Percentiles rank a stretch among this genome's conserved stretches.
These are phyloP conservation scores for Talaromyces albobiverticillius DNA, from an alignment of 2,329 filamentous ascomycete species.

Conservation along the genomic window DNA sequence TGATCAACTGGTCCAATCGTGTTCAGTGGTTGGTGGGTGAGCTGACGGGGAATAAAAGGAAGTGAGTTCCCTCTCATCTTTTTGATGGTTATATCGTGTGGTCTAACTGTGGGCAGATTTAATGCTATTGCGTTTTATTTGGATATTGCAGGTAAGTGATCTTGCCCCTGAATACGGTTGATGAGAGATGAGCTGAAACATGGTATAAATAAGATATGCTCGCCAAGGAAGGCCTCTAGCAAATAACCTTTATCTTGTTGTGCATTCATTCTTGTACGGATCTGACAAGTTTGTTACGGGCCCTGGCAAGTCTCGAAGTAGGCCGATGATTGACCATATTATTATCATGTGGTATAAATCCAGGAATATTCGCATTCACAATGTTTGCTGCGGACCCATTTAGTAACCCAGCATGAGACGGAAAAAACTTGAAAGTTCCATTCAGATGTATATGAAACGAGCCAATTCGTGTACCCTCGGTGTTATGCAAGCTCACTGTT, in stretches of 20 bases:
- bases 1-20: conserved; percentile 66
- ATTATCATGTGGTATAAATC: not conserved
- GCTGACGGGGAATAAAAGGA: conserved; percentile 54
- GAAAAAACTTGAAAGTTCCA: too few species aligned
- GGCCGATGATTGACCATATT: too few species aligned
- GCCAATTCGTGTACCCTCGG: too few species aligned
- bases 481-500: too few species aligned
- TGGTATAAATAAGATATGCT: conserved; percentile 56
- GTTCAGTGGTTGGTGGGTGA: conserved; percentile 58
- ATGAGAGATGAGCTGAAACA: not conserved
- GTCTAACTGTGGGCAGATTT: conserved; percentile 44
- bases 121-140: conserved; percentile 64
- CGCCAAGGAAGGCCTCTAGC: conserved; percentile 58
- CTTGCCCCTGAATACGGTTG: not conserved
- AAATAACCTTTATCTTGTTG: conserved; percentile 20
- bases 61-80: conserved; percentile 35
- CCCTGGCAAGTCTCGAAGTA: too few species aligned
- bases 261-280: too few species aligned
- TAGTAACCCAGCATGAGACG: too few species aligned
- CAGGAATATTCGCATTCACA: too few species aligned
- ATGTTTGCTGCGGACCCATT: too few species aligned
- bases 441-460: too few species aligned
- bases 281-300: too few species aligned
- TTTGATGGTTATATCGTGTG: not conserved
- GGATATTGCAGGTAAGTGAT: conserved; percentile 59